Evolutionary conservation across 345 rosid genomes (phyloP).

Genomic region (Passiflora organensis): DNA sequence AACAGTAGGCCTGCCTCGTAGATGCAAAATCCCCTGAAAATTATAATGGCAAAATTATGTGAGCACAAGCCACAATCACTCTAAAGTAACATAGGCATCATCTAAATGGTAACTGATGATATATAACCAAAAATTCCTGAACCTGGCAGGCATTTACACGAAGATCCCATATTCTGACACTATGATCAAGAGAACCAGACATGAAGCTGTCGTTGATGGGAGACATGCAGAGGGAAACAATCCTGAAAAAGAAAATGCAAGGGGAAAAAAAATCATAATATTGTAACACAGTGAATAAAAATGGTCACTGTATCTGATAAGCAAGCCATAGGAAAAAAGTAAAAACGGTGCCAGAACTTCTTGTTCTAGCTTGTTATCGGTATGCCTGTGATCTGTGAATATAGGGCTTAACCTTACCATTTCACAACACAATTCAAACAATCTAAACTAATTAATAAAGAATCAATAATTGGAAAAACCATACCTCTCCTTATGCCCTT

Average conservation of each 20-base stretch:
- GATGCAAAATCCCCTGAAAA: constrained; percentile 79
- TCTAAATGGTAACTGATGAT: background rate
- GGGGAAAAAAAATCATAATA: background rate
- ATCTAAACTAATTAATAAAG: background rate
- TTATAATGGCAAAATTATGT: constrained; percentile 41
- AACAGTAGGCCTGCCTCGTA: constrained; percentile 94
- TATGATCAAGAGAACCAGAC: constrained; percentile 95
- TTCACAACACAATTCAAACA: background rate
- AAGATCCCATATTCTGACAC: constrained; percentile 97
- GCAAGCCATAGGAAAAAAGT: too few species aligned
- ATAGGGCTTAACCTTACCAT: too few species aligned
- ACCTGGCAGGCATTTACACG: constrained; percentile 99
- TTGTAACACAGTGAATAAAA: too few species aligned
- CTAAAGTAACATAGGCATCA: background rate
- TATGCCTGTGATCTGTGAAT: too few species aligned
- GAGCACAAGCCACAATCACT: background rate
- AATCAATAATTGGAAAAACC: constrained; percentile 2
- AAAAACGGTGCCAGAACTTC: too few species aligned
- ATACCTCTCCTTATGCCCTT: constrained; percentile 92
- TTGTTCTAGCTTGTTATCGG: too few species aligned
- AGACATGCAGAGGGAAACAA: constrained; percentile 95
- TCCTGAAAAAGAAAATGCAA: constrained; percentile 41
- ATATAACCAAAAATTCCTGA: background rate
- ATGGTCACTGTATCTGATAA: too few species aligned
- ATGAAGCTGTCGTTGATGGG: constrained; percentile 97